A percentile compares a stretch with the other conserved stretches of the same genome.
These are phyloP conservation scores for Taiozyma onychis DNA, from an alignment of 1,139 yeast species.

Conservation along the genomic window DNA sequence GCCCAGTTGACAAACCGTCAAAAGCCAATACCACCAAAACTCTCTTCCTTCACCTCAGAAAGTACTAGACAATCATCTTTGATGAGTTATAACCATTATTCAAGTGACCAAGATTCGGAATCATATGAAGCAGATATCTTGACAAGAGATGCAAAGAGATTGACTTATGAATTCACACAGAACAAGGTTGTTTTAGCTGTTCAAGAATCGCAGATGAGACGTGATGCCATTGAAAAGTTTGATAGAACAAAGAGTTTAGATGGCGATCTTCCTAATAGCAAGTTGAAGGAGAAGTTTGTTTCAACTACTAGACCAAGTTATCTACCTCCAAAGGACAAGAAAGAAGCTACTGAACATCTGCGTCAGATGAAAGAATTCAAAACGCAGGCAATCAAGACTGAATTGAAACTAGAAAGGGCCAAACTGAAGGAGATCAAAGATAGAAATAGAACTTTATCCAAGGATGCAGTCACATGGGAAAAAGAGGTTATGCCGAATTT, in stretches of 20 bases:
- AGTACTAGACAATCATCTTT: slow-evolving; percentile 43
- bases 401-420: slow-evolving; percentile 31
- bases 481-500: slow-evolving; percentile 36
- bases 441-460: slow-evolving; percentile 27
- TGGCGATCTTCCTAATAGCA: slow-evolving; percentile 17
- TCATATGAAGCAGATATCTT: slow-evolving; percentile 15
- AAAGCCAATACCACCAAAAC: slow-evolving; percentile 11
- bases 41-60: slow-evolving; percentile 27
- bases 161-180: slow-evolving; percentile 30
- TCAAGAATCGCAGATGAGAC: slow-evolving; percentile 37
- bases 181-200: slow-evolving; percentile 32
- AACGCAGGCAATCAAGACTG: slow-evolving; percentile 39
- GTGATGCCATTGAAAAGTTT: slow-evolving; percentile 27
- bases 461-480: slow-evolving; percentile 43
- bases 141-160: slow-evolving; percentile 44
- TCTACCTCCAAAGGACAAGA: slow-evolving; percentile 58
- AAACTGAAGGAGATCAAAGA: slow-evolving; percentile 28
- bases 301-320: slow-evolving; percentile 58
- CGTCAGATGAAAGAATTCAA: slow-evolving; percentile 48
- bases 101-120: slow-evolving; percentile 10
- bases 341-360: slow-evolving; percentile 52
- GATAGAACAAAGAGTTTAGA: slow-evolving; percentile 15
- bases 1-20: slow-evolving; percentile 16
- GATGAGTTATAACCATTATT: slow-evolving; percentile 21
- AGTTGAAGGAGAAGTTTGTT: slow-evolving; percentile 29